A percentile compares a stretch with the other conserved stretches of the same genome.
These are phyloP conservation scores for Adiantum capillusveneris DNA, from an alignment of 75 land plant species.

Conservation along the genomic window DNA sequence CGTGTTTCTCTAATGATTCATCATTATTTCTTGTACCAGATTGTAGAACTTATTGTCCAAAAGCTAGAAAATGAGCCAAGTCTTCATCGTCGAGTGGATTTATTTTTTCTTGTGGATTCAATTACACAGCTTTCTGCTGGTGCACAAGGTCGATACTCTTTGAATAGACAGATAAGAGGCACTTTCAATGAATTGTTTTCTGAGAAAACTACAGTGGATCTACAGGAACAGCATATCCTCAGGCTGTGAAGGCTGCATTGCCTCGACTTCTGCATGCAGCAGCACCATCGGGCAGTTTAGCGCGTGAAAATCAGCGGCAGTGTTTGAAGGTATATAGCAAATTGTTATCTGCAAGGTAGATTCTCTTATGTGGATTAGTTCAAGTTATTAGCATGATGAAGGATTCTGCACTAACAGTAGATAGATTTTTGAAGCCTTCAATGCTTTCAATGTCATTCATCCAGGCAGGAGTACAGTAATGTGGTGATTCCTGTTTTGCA, in stretches of 20 bases:
- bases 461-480: too few relatives aligned
- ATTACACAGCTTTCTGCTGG: slow-evolving; percentile 69
- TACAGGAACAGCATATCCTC: slow-evolving; percentile 39
- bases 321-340: slow-evolving; percentile 80
- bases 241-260: slow-evolving; percentile 56
- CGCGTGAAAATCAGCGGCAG: slow-evolving; percentile 83
- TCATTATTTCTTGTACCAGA: slow-evolving; percentile 45
- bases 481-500: too few relatives aligned
- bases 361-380: too few relatives aligned
- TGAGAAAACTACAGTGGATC: neutral
- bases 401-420: too few relatives aligned
- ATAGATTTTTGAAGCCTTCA: too few relatives aligned
- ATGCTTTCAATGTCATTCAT: too few relatives aligned
- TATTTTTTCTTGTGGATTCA: slow-evolving; percentile 92
- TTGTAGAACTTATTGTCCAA: slow-evolving; percentile 57
- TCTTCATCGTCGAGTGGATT: slow-evolving; percentile 60
- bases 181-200: too few relatives aligned
- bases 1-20: neutral
- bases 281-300: slow-evolving; percentile 77
- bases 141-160: slow-evolving; percentile 47
- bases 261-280: slow-evolving; percentile 75
- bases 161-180: neutral
- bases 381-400: too few relatives aligned
- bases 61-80: slow-evolving; percentile 71
- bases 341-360: too few relatives aligned